Base-by-base conservation (phyloP, 2,329 filamentous ascomycete genomes). In the Fusarium torulosum region DNA sequence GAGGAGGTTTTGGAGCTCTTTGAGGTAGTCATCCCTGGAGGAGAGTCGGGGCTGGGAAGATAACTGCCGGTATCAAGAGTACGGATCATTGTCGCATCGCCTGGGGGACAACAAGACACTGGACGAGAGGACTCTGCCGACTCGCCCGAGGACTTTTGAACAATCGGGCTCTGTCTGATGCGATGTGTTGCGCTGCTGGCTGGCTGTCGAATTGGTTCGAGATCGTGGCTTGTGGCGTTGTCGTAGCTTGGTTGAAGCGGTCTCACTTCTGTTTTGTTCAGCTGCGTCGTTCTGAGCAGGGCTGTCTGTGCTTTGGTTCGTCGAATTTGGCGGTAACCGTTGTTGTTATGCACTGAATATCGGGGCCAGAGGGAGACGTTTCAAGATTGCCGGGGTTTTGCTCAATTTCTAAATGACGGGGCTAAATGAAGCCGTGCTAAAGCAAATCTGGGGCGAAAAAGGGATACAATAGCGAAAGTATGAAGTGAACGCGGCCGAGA, bases 1-100 rank as follows among this genome's bases (percentile, higher is more conserved):
- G 93, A 97, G 7, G 93, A 96, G 27, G 93, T 94, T 79, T 96
- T 96, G 69, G 93, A 97, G 66, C 93, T 96, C 79, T 95, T 96
- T 63, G 93, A 96, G 70, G 83, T 80, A 47, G 91, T 93, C 80
- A 97, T 88, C 74, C 93, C 92, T 52, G 78, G 78, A 13, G 78
- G 78, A 47, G 79, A 80, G 45, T 72, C 77, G 50, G 78, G 79
- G 52, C 76, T 77, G 45, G 75, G 64, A 53, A 77, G 71, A 71
- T 67, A 63, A 63, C 66, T 72, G 57, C 70, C 64, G 70, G 75
- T 64, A 46, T 72, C 67, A 69, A 75, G 76, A 59, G 72, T 74
- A 63, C 75, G 77, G 56, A 76, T 75, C 78, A 79, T 79, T 70
- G 66, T 75, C 70, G 75, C 76, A 78, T 78, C 46, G 67, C 74